Evolutionary conservation across 139 green algal genomes (phyloP), one percentile per base, ranked within the genome.

Genomic region (Pleodorina starrii): DNA sequence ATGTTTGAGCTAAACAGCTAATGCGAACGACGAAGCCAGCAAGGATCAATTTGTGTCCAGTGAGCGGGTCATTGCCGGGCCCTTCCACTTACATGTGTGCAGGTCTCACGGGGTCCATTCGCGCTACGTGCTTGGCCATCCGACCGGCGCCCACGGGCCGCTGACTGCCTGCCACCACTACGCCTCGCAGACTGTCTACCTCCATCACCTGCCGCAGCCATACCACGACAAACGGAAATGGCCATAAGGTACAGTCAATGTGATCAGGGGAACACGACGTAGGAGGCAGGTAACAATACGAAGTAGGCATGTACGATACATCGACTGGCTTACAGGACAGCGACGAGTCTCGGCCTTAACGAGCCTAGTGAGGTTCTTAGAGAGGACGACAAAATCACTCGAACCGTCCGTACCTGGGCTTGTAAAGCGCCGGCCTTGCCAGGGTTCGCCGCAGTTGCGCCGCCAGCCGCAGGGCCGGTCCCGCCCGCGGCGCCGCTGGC

Each of bases 81-180:
- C 54, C 54, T 66, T n/a, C n/a, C 54, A 73, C 81, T 36, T 42
- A 87, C 81, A 87, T 87, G 81, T 87, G 81, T 17, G 60, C 43
- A 12, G 81, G 81, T 1, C 81, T 42, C 2, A 29, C 14, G 32
- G 63, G 60, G 81, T 87, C 81, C n/a, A 78, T 2, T 5, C 63
- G 60, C n/a, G 63, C 60, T 19, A 87, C 60, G 81, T 87, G 81
- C 63, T 78, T 78, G 43, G 63, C 81, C 43, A 87, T 63, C 7
- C 60, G 43, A 2, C 43, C 29, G 29, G 29, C 81, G 35, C 38
- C n/a, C 29, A 48, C 6, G 27, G 14, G 23, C 12, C 78, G 48
- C 38, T 43, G 59, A 3, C 27, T 44, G 25, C 60, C 81, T 40
- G 43, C 43, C 60, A 87, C 43, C 59, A 87, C 60, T 27, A 87